A percentile compares a stretch with the other conserved stretches of the same genome.
Evolutionary conservation across 768 basidiomycete genomes (phyloP).

Genomic region (Suillus hirtellus): DNA sequence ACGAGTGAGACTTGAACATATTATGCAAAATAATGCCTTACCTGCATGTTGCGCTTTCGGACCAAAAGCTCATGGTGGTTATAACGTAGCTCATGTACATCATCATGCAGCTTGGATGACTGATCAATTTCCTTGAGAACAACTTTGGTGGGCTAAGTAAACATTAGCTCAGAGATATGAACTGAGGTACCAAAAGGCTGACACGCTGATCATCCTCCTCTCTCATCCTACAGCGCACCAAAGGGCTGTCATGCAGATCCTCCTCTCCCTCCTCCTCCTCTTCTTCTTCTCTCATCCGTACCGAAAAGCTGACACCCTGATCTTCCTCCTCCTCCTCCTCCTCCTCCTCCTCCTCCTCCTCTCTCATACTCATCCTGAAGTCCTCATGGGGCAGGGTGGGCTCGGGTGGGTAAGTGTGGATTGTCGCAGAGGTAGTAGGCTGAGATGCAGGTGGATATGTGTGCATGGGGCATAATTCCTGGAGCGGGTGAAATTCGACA

Average conservation of each 20-base stretch:
- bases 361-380: not conserved
- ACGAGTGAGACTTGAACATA: not conserved
- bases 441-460: not conserved
- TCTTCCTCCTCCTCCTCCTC: not conserved
- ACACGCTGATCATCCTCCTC: not conserved
- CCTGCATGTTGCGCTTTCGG: not conserved
- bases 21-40: not conserved
- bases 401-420: not conserved
- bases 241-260: not conserved
- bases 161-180: not conserved
- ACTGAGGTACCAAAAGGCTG: not conserved
- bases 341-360: not conserved
- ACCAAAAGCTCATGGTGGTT: not conserved
- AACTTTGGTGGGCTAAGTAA: not conserved
- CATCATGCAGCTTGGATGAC: not conserved
- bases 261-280: not conserved
- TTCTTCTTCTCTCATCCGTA: too few relatives aligned
- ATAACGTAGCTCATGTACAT: not conserved
- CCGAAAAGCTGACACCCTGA: too few relatives aligned
- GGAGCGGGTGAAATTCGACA: not conserved
- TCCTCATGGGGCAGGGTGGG: not conserved
- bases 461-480: not conserved
- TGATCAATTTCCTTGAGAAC: not conserved
- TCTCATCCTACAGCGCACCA: too few relatives aligned
- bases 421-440: not conserved